Evolutionary conservation across 352 stramenopile genomes (phyloP).

Genomic region (Phytophthora pluvialis): DNA sequence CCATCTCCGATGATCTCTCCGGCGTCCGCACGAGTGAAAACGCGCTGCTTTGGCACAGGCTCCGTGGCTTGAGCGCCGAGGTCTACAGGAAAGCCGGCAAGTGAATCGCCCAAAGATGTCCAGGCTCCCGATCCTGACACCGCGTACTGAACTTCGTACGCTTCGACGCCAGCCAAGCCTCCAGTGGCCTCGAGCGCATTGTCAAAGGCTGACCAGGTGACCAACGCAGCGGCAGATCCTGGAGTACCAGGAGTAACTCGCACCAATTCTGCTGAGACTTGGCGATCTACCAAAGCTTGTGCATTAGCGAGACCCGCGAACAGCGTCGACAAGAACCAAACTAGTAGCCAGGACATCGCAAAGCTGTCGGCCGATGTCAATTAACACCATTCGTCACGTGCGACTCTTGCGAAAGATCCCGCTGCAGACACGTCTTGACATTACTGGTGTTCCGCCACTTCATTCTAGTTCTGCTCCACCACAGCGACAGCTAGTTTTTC

Average conservation of each 20-base stretch:
- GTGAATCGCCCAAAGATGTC: slow-evolving; percentile 36
- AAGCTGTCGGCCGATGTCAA: slow-evolving; percentile 11
- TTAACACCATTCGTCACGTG: slow-evolving; percentile 5
- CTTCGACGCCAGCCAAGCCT: slow-evolving; percentile 32
- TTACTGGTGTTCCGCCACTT: too few species aligned
- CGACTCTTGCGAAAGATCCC: slow-evolving; percentile 39
- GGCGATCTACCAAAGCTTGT: slow-evolving; percentile 22
- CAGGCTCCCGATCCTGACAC: slow-evolving; percentile 51
- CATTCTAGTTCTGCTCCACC: slow-evolving; percentile 20
- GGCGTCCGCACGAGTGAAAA: slow-evolving; percentile 58
- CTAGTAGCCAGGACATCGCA: slow-evolving; percentile 9
- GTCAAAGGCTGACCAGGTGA: slow-evolving; percentile 57
- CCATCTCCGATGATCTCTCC: slow-evolving; percentile 56
- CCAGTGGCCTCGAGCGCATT: slow-evolving; percentile 28
- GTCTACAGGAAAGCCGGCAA: slow-evolving; percentile 39
- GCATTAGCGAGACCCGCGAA: slow-evolving; percentile 4
- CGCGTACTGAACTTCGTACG: slow-evolving; percentile 66
- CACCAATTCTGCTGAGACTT: slow-evolving; percentile 39
- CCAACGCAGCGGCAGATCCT: slow-evolving; percentile 39
- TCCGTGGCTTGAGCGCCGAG: slow-evolving; percentile 32
- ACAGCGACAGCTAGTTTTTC: slow-evolving; percentile 52
- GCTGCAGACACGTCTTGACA: neutral
- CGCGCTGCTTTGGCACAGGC: slow-evolving; percentile 45
- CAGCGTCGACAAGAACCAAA: slow-evolving; percentile 10
- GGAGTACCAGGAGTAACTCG: slow-evolving; percentile 48